phyloP scores from a whole-genome alignment of 352 stramenopile species.

The Pythium sukuiense region DNA sequence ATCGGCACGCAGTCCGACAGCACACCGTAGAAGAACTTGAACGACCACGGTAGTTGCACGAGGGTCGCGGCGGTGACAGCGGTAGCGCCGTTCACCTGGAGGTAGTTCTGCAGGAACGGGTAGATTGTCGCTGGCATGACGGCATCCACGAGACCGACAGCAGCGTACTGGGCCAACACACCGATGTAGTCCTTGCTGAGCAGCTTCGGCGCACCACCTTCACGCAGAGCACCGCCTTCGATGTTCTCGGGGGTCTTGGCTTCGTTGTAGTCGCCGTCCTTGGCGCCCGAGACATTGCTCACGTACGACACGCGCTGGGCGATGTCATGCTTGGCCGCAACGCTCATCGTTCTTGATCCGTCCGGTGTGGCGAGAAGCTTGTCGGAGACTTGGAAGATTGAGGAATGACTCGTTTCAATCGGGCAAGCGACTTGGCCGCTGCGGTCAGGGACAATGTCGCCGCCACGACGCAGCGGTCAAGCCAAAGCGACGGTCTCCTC shows the following conservation, averaged over 20 bases:
- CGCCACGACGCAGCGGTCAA: too few relatives aligned
- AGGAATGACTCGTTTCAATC: too few relatives aligned
- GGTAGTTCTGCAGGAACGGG: constrained; percentile 47
- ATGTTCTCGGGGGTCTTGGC: constrained; percentile 32
- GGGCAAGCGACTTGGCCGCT: too few relatives aligned
- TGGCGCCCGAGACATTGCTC: constrained; percentile 32
- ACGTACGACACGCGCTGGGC: constrained; percentile 37
- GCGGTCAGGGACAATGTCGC: too few relatives aligned
- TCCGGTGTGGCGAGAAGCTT: too few relatives aligned
- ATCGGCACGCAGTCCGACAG: too few relatives aligned
- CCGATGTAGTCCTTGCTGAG: constrained; percentile 37
- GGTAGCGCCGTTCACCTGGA: constrained; percentile 31
- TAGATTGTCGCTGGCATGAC: constrained; percentile 38
- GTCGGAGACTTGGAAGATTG: too few relatives aligned
- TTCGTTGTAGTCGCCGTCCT: constrained; percentile 24
- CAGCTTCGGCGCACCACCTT: constrained; percentile 31
- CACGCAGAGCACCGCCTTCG: constrained; percentile 35
- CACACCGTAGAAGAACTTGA: constrained; percentile 42
- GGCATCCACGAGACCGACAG: constrained; percentile 38
- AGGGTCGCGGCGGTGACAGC: constrained; percentile 29
- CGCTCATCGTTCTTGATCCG: too few relatives aligned
- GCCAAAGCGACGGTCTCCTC: too few relatives aligned
- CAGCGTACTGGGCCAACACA: too few relatives aligned
- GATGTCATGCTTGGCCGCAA: constrained; percentile 17
- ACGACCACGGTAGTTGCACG: constrained; percentile 22